Conservation (phyloP, 2,329 filamentous ascomycete genomes). For the Dactylonectria macrodidyma region DNA sequence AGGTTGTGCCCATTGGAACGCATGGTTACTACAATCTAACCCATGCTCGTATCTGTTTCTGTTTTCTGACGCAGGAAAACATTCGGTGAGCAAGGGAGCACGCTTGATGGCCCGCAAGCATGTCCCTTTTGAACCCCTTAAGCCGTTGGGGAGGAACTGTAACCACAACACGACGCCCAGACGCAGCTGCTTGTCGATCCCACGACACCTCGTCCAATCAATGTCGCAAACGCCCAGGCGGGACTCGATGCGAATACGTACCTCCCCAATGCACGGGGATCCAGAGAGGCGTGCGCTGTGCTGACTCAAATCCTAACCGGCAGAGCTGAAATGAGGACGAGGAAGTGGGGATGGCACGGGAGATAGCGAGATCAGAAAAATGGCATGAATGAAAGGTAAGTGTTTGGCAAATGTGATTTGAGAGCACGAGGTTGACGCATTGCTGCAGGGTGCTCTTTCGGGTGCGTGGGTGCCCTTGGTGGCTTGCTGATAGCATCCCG, state of each 20-base stretch:
- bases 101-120: not conserved
- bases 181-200: conserved; percentile 3
- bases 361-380: conserved; percentile 5
- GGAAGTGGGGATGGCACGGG: conserved; percentile 4
- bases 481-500: conserved; percentile 26
- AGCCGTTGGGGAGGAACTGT: conserved; percentile 5
- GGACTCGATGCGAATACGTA: not conserved
- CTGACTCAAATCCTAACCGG: conserved; percentile 15
- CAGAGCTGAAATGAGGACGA: conserved; percentile 13
- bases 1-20: not conserved
- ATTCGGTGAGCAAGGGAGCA: not conserved
- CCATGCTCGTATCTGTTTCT: not conserved
- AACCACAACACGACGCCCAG: not conserved
- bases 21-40: not conserved
- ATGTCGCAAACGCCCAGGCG: not conserved
- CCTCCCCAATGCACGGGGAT: not conserved
- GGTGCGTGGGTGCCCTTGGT: conserved; percentile 23
- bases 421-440: conserved; percentile 14
- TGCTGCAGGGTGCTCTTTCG: conserved; percentile 24
- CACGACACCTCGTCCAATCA: not conserved
- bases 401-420: conserved; percentile 16
- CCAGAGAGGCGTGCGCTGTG: not conserved
- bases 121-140: conserved; percentile 1
- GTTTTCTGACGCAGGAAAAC: not conserved
- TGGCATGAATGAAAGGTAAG: not conserved